phyloP scores from a whole-genome alignment of 768 basidiomycete species.

The Leccinum barrowsii region DNA sequence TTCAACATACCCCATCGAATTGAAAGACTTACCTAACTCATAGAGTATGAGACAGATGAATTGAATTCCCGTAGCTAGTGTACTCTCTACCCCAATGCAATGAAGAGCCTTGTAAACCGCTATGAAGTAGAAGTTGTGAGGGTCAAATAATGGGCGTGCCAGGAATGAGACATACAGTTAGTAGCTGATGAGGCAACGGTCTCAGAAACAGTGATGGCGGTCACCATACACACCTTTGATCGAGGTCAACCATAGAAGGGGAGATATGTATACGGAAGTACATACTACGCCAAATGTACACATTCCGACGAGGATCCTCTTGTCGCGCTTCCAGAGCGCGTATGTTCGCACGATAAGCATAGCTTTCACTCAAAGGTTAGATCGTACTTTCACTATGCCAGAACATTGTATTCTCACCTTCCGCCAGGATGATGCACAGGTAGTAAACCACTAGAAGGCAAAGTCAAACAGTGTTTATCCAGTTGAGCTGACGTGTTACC shows the following conservation, averaged over 20 bases:
- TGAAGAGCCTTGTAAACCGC: conserved; percentile 11
- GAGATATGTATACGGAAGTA: not conserved
- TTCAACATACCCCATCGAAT: not conserved
- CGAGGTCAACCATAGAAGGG: not conserved
- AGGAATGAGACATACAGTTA: conserved; percentile 1
- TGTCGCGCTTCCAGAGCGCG: conserved; percentile 14
- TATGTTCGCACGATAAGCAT: conserved; percentile 22
- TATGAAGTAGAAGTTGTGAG: not conserved
- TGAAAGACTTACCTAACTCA: conserved; percentile 7
- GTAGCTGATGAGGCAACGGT: conserved; percentile 2
- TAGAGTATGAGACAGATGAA: conserved; percentile 14
- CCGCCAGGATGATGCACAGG: conserved; percentile 12
- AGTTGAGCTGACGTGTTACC: not conserved
- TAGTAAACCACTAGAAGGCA: conserved; percentile 11
- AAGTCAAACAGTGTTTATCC: not conserved
- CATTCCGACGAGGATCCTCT: conserved; percentile 17
- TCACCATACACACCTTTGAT: conserved; percentile 5
- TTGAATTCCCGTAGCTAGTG: conserved; percentile 6
- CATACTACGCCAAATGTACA: conserved; percentile 10
- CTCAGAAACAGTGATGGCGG: conserved; percentile 6
- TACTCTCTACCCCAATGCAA: conserved; percentile 6
- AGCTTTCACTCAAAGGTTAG: not conserved
- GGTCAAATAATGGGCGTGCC: not conserved
- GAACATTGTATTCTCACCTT: conserved; percentile 9
- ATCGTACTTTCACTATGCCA: not conserved